These are phyloP conservation scores for Strobilomyces echinocephalus DNA, from an alignment of 768 basidiomycete genomes.

Conservation along the genomic window DNA sequence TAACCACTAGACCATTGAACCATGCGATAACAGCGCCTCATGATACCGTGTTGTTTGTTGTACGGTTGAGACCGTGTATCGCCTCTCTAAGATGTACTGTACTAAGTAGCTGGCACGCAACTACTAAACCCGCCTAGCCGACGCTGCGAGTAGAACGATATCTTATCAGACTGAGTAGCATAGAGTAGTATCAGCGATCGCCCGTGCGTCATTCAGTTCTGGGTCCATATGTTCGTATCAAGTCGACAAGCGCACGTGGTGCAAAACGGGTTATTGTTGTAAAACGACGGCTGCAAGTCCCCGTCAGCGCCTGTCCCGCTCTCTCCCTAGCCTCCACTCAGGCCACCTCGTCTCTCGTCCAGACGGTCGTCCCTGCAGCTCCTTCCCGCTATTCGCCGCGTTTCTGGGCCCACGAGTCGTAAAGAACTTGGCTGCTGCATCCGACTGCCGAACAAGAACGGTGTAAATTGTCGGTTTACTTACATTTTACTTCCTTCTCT, in stretches of 20 bases:
- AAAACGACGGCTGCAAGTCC: neutral
- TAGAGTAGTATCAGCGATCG: neutral
- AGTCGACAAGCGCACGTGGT: constrained; percentile 16
- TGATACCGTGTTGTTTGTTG: neutral
- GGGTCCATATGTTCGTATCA: neutral
- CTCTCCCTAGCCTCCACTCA: constrained; percentile 1
- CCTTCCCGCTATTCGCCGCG: neutral
- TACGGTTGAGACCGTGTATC: neutral
- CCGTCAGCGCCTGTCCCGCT: neutral
- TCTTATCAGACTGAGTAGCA: neutral
- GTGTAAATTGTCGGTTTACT: neutral
- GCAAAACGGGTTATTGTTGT: constrained; percentile 9
- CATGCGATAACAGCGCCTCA: neutral
- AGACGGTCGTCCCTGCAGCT: neutral
- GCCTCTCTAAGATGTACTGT: neutral
- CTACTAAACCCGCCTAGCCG: neutral
- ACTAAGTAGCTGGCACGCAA: neutral
- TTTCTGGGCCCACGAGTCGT: neutral
- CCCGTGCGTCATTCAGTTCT: neutral
- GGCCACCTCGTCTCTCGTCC: neutral
- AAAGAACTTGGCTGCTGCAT: neutral
- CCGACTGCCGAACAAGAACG: neutral
- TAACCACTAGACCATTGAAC: constrained; percentile 60
- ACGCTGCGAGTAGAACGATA: neutral
- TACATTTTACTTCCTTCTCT: neutral